These are phyloP conservation scores for Akanthomyces dipterigenus DNA, from an alignment of 2,329 filamentous ascomycete genomes.

Conservation along the genomic window DNA sequence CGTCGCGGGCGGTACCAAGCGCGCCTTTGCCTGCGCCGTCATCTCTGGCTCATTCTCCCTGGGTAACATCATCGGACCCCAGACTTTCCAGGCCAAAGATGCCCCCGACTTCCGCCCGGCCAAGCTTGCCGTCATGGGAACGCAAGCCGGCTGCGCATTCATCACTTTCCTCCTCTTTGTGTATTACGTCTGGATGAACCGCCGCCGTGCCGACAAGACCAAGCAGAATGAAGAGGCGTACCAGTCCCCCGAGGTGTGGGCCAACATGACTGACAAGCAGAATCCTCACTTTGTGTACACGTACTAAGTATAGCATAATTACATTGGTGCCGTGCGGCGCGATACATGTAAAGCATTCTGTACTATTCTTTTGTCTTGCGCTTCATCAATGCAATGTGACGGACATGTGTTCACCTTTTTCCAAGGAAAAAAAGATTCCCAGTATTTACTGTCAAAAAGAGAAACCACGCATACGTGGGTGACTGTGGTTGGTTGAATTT, in stretches of 20 bases:
- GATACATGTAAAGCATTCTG: neutral
- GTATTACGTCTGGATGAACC: constrained; percentile 46
- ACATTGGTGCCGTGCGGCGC: neutral
- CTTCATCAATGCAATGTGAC: too few relatives aligned
- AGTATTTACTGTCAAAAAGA: neutral
- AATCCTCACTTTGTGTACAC: constrained; percentile 51
- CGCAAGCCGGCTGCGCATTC: constrained; percentile 36
- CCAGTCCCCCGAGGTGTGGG: constrained; percentile 37
- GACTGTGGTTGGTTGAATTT: neutral
- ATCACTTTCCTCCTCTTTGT: constrained; percentile 38
- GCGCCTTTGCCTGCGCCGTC: constrained; percentile 41
- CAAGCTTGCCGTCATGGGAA: constrained; percentile 48
- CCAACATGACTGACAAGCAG: constrained; percentile 48
- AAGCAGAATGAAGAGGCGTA: constrained; percentile 33
- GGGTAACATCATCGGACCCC: constrained; percentile 51
- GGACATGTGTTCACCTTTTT: too few relatives aligned
- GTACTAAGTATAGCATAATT: constrained; percentile 23
- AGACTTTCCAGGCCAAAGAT: constrained; percentile 47
- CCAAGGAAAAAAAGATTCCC: neutral
- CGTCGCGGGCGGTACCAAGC: constrained; percentile 45
- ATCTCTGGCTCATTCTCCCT: constrained; percentile 45
- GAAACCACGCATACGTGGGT: neutral
- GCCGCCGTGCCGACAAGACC: constrained; percentile 25
- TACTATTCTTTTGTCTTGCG: too few relatives aligned
- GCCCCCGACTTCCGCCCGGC: constrained; percentile 46